phyloP scores from a whole-genome alignment of 2,329 filamentous ascomycete species.

The Colletotrichum sp. region DNA sequence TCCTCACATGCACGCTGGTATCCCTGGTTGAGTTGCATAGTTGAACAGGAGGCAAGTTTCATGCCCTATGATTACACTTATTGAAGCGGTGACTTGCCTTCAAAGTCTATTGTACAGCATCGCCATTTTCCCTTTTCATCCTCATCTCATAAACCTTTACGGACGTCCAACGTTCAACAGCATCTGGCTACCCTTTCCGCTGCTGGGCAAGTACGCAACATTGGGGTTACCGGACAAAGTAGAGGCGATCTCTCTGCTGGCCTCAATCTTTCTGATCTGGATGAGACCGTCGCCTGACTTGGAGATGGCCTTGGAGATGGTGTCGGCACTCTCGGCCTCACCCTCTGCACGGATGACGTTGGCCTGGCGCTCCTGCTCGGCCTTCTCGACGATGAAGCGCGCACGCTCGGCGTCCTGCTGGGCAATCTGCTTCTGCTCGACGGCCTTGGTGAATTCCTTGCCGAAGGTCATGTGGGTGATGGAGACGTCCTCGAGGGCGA shows the following conservation, averaged over 20 bases:
- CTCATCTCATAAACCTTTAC: constrained; percentile 25
- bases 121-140: constrained; percentile 1
- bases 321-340: constrained; percentile 95
- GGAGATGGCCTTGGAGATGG: constrained; percentile 90
- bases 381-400: constrained; percentile 97
- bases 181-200: constrained; percentile 68
- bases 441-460: constrained; percentile 97
- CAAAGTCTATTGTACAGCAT: constrained; percentile 21
- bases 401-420: constrained; percentile 98
- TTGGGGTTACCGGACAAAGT: constrained; percentile 91
- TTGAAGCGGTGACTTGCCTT: constrained; percentile 29
- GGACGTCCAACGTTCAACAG: constrained; percentile 57
- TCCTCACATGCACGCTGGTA: background rate
- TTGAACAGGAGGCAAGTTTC: constrained; percentile 12
- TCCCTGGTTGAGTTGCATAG: background rate
- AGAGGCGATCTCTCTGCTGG: constrained; percentile 92
- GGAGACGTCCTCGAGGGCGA: constrained; percentile 96
- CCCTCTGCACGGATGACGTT: constrained; percentile 98
- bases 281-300: constrained; percentile 94
- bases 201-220: constrained; percentile 84
- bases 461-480: constrained; percentile 99
- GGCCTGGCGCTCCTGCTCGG: constrained; percentile 97
- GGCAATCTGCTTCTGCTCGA: constrained; percentile 99
- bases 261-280: constrained; percentile 96
- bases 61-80: constrained; percentile 25